Conservation (phyloP, 2,329 filamentous ascomycete genomes). For the Didymella glomerata region DNA sequence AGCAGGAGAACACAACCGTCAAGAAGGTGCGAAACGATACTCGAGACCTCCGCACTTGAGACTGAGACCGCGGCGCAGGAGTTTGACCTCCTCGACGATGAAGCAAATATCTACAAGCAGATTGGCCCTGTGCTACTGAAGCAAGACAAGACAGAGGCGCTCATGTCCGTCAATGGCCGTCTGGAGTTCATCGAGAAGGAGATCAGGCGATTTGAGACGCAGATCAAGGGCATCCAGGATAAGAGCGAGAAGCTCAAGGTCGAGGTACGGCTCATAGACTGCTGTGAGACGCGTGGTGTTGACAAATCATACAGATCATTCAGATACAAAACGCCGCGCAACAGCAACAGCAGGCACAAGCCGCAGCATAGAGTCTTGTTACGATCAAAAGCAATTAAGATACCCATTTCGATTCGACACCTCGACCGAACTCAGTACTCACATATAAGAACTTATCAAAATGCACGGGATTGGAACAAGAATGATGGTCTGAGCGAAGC, state of each 20-base stretch:
- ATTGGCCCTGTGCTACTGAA: slow-evolving; percentile 92
- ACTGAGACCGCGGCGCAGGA: slow-evolving; percentile 64
- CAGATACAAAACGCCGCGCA: slow-evolving; percentile 43
- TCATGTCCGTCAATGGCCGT: slow-evolving; percentile 87
- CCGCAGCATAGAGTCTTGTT: slow-evolving; percentile 15
- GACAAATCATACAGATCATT: slow-evolving; percentile 36
- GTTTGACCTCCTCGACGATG: slow-evolving; percentile 79
- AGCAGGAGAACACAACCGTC: slow-evolving; percentile 89
- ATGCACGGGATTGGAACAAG: not conserved
- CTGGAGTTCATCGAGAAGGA: slow-evolving; percentile 93
- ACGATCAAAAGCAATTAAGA: slow-evolving; percentile 13
- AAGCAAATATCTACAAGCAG: slow-evolving; percentile 94
- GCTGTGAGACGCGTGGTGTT: slow-evolving; percentile 1
- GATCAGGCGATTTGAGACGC: slow-evolving; percentile 75
- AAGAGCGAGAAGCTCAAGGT: slow-evolving; percentile 71
- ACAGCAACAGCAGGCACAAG: slow-evolving; percentile 40
- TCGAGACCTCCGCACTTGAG: not conserved
- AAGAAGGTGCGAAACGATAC: slow-evolving; percentile 67
- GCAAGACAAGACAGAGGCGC: slow-evolving; percentile 90
- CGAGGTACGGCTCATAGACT: slow-evolving; percentile 59
- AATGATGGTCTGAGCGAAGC: not conserved
- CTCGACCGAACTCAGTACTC: not conserved
- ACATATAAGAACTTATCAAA: not conserved
- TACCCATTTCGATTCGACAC: slow-evolving; percentile 17
- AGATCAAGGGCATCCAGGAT: slow-evolving; percentile 70